Evolutionary conservation across 1,284 basidiomycete species (phyloP), one percentile per base, ranked within the genome.

Genomic region (Anthracocystis panici-leucophaei): DNA sequence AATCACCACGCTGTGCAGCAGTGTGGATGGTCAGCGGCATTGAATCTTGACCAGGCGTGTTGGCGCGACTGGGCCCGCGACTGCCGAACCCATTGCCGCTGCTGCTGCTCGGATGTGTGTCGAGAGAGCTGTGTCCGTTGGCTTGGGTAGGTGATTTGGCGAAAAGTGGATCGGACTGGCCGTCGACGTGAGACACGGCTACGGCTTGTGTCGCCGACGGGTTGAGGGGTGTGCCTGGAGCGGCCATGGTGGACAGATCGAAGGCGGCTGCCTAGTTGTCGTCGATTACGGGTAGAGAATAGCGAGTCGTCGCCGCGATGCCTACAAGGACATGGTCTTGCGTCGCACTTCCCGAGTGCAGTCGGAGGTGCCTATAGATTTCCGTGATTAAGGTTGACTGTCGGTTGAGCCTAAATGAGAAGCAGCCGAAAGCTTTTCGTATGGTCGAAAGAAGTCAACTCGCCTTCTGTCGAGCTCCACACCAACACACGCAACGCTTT

Each of bases 1-100:
- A 88, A 80, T 97, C 94, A 35, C 95, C 95, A 52, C 93, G 88
- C 83, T 97, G 95, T 0, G 94, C 91, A 12, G 94, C 92, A 4
- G 92, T 87, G 82, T 97, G 94, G 41, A 97, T 91, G 62, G 89
- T 91, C 7, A 70, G 42, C 2, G 76, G 75, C 27, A 68, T 59
- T 33, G 58, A 57, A 9, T 75, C 68, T n/a, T 45, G 72, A 0
- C 66, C 72, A 10, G 72, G 72, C 1, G 72, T 75, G 45, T 69
- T 48, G 27, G 72, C 59, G 2, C 72, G 62, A 25, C 51, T 63
- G 27, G 65, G 46, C 1, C n/a, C 54, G n/a, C 70, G 56, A 23
- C 49, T 54, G 25, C 49, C n/a, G 46, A 54, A 44, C 5, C 52
- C 64, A 58, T 66, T 54, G 50, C 35, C 11, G 14, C 46, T 57